phyloP scores from a whole-genome alignment of 2,329 filamentous ascomycete genomes.

The Trichoderma sp. region DNA sequence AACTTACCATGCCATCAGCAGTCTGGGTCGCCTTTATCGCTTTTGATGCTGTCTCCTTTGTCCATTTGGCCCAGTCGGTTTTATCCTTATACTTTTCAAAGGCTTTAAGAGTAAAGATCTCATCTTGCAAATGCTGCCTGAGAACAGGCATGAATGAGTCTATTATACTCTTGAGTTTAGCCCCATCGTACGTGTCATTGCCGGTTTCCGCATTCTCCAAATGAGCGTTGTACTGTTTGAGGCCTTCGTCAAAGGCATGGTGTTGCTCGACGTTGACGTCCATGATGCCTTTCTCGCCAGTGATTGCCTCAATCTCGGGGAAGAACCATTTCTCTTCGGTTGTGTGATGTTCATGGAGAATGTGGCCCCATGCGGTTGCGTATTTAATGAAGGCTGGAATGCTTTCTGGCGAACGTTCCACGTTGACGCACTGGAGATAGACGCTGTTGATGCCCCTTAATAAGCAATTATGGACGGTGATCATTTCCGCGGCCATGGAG shows the following conservation, averaged over 20 bases:
- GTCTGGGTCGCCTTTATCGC: background rate
- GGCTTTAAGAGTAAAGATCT: background rate
- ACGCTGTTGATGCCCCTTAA: background rate
- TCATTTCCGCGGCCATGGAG: background rate
- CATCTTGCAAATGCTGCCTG: background rate
- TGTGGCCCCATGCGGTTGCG: background rate
- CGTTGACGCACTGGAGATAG: background rate
- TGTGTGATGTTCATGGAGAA: background rate
- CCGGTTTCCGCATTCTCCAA: background rate
- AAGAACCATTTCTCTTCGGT: background rate
- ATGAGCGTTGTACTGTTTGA: background rate
- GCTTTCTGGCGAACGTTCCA: background rate
- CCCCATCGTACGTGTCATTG: background rate
- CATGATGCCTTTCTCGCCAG: background rate
- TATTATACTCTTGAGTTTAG: background rate
- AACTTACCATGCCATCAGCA: background rate
- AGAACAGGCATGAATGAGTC: background rate
- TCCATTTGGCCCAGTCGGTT: background rate
- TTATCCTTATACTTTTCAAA: background rate
- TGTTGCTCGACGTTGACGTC: background rate
- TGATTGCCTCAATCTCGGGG: background rate
- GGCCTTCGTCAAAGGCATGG: background rate
- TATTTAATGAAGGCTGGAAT: background rate
- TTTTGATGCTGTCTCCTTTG: background rate
- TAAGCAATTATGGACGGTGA: background rate